phyloP scores from a whole-genome alignment of 139 green algal species.

The Picochlorum sp. region DNA sequence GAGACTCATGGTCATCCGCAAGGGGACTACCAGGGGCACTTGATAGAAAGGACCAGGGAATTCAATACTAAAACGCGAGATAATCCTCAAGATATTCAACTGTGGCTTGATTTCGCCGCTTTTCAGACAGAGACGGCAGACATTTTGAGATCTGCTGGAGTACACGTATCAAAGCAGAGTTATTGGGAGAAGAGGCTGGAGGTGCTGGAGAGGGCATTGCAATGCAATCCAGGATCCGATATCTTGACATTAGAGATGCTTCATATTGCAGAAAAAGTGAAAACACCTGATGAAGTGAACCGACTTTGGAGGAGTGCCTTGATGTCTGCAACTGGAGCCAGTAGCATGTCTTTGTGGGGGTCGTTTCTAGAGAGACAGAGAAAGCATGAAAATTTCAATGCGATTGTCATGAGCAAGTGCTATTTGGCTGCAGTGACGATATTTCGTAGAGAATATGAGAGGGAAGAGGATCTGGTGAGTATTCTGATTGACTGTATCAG shows the following conservation, averaged over 20 bases:
- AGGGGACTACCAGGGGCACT: too few relatives aligned
- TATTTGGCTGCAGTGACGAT: too few relatives aligned
- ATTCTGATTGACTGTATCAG: too few relatives aligned
- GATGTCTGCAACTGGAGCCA: background rate
- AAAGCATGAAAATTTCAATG: too few relatives aligned
- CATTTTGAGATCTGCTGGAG: constrained; percentile 10
- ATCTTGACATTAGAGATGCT: constrained; percentile 63
- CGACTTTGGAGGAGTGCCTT: constrained; percentile 45
- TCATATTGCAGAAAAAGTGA: constrained; percentile 19
- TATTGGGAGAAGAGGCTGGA: constrained; percentile 68
- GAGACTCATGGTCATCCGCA: too few relatives aligned
- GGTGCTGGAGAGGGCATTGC: constrained; percentile 55
- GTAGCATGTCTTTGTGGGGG: too few relatives aligned
- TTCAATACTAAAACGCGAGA: constrained; percentile 64
- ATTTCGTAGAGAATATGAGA: too few relatives aligned
- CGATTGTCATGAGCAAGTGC: too few relatives aligned
- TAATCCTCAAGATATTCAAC: constrained; percentile 42
- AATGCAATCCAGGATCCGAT: constrained; percentile 51
- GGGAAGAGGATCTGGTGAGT: too few relatives aligned
- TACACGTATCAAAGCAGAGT: constrained; percentile 24
- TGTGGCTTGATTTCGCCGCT: constrained; percentile 76
- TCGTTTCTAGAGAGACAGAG: too few relatives aligned
- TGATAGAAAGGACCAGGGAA: constrained; percentile 44
- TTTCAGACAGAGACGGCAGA: constrained; percentile 57
- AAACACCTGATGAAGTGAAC: constrained; percentile 14